Evolutionary conservation across 176 grass and related monocot species (phyloP), one percentile per base, ranked within the genome.

Genomic region (Chloris gayana): DNA sequence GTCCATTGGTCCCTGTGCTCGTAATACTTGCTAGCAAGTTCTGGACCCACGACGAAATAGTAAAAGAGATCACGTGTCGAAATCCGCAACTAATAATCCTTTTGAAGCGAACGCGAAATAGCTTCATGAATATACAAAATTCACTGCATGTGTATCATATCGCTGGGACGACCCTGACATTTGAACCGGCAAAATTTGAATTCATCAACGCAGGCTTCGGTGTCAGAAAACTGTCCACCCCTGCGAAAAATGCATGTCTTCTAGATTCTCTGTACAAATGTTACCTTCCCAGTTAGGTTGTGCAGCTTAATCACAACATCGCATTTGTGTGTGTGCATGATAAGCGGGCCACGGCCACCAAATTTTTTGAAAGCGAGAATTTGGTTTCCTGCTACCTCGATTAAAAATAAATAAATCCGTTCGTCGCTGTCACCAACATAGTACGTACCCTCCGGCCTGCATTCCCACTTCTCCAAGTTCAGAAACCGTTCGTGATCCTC

Each of bases 201-300:
- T 73, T 41, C 64, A 64, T 54, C 51, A 51, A 11, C 8, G n/a
- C n/a, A 63, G 62, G 22, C 31, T n/a, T 38, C 51, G 32, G 39
- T 44, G 73, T 70, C 18, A 33, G 39, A 70, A 64, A 56, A 53
- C 29, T 31, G 57, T 71, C 25, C 14, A 80, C 33, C 53, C 42
- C 53, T 76, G 46, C 6, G 29, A 34, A 58, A 19, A 76, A 14
- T n/a, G n/a, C n/a, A n/a, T 22, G 27, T 45, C 33, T 73, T 67
- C 67, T 47, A 76, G 77, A 81, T 81, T 71, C 35, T 37, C 14
- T 39, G n/a, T 14, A 33, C 30, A 37, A 14, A 80, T 54, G 64
- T 21, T 71, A 59, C 78, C 6, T 82, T 67, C 72, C 29, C 38
- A 77, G 77, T 85, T 89, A 82, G 83, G 87, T 89, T 77, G 58